These are phyloP conservation scores for Coffea humblotiana DNA, from an alignment of 305 asterid species.

Conservation along the genomic window DNA sequence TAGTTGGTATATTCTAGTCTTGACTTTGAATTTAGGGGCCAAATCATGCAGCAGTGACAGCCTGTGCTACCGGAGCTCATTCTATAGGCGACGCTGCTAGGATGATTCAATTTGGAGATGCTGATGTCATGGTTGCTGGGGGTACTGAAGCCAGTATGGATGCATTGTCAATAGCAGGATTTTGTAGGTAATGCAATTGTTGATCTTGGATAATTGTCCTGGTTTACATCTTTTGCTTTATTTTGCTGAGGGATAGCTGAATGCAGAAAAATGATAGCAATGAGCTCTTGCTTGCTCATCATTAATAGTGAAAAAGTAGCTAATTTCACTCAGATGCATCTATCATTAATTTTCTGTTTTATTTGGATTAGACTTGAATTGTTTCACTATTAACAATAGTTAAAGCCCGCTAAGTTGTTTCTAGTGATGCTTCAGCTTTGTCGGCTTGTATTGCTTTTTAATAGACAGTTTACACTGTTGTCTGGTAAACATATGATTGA, in stretches of 20 bases:
- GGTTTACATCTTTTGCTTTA: background rate
- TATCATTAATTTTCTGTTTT: background rate
- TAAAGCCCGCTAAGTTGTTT: background rate
- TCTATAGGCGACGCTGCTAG: constrained; percentile 92
- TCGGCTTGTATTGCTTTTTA: no score
- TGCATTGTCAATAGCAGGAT: constrained; percentile 97
- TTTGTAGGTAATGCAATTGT: constrained; percentile 65
- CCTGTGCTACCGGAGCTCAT: constrained; percentile 99
- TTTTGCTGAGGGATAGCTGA: background rate
- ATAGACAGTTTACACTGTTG: no score
- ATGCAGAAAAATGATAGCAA: background rate
- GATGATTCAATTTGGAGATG: constrained; percentile 98
- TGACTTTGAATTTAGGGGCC: constrained; percentile 89
- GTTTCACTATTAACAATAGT: background rate
- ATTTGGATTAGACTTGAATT: no score
- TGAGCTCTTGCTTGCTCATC: background rate
- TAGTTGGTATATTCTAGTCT: constrained; percentile 45
- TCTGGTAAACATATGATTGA: no score
- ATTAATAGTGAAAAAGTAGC: background rate
- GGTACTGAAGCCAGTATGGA: constrained; percentile 98
- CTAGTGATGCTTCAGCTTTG: background rate
- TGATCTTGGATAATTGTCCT: constrained; percentile 6
- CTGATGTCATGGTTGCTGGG: constrained; percentile 96
- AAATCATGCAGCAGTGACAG: constrained; percentile 99
- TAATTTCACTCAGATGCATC: background rate